Evolutionary conservation across 2,329 filamentous ascomycete species (phyloP), one percentile per base, ranked within the genome.

Genomic region (Trichoderma koningiopsis): DNA sequence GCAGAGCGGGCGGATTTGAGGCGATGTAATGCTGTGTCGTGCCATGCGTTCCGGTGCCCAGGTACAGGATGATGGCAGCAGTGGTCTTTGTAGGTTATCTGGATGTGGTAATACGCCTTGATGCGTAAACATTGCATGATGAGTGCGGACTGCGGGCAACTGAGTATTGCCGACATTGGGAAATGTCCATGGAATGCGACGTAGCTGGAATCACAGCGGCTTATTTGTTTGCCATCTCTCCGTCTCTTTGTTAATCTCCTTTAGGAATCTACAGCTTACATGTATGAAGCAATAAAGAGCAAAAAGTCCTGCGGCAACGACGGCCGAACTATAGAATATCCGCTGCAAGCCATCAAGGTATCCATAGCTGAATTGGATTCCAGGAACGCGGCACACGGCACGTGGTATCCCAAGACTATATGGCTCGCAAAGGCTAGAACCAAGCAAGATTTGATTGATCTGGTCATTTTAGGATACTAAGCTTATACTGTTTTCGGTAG

Each of bases 311-410:
- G 31, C 59, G 59, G 59, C n/a, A 61, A 33, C 8, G 1, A 61
- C 40, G 40, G 58, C 29, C 29, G 31, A 61, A 61, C 31, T 27
- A 27, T 5, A 61, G 37, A 37, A 22, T 27, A 27, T 29, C 27
- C 24, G 59, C 27, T 33, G 10, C 43, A 22, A 49, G 11, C 47
- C 47, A 16, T 49, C n/a, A 24, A 24, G n/a, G 47, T 24, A 49
- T 49, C 43, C 7, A 49, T 11, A 22, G 16, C 19, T 19, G 40
- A 11, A 43, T n/a, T 24, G 47, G 47, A 49, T 49, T 49, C 43
- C 40, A 61, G 59, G 40, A 29, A 61, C 59, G 49, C 19, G 27
- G 58, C 58, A 22, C 59, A 33, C 47, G 59, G 59, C 59, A 35
- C 40, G 47, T 24, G 59, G 59, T 40, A 14, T 27, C 2, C n/a